Evolutionary conservation across 1,139 yeast genomes (phyloP), one percentile per base, ranked within the genome.

Genomic region (Barnettozyma hawaiiensis): DNA sequence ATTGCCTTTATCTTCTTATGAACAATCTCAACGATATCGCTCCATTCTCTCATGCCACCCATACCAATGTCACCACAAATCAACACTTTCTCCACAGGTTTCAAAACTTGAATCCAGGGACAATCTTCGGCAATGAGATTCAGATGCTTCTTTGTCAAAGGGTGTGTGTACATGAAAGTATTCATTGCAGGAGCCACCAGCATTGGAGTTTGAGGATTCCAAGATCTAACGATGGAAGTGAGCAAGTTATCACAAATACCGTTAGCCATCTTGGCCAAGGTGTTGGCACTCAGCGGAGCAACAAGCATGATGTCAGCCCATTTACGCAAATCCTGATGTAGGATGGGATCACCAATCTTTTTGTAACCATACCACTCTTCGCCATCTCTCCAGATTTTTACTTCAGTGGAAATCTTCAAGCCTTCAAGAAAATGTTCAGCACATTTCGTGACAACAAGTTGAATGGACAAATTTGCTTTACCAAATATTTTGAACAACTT

Each of bases 11-110:
- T 44, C 50, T 70, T 71, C 46, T 78, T 73, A 41, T 86, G 79
- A 43, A 87, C 63, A 14, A 80, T 77, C 55, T 87, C 96, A 10
- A 89, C 97, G 43, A 90, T 76, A 51, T 89, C 97, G 48, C 80
- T 75, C 97, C 96, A 90, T 64, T 92, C 97, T 58, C 96, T 73
- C 98, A 92, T 92, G 9, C 97, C 98, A 21, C 98, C 98, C 70
- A 78, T 84, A 3, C 98, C 98, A 46, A 92, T 86, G 63, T 92
- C 98, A 40, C 98, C 98, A 68, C 96, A 87, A 5, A 86, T 87
- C 51, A 87, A 71, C 7, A 90, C 95, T 62, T 92, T 92, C 58
- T 92, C 98, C 22, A 92, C 90, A 0, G 98, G 98, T 57, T 78
- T 81, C 58, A 92, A 73, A 15, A 92, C 81, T 48, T 87, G 90